phyloP scores from a whole-genome alignment of 192 early-diverging fungal genomes.

The Powellomyces hirtus region DNA sequence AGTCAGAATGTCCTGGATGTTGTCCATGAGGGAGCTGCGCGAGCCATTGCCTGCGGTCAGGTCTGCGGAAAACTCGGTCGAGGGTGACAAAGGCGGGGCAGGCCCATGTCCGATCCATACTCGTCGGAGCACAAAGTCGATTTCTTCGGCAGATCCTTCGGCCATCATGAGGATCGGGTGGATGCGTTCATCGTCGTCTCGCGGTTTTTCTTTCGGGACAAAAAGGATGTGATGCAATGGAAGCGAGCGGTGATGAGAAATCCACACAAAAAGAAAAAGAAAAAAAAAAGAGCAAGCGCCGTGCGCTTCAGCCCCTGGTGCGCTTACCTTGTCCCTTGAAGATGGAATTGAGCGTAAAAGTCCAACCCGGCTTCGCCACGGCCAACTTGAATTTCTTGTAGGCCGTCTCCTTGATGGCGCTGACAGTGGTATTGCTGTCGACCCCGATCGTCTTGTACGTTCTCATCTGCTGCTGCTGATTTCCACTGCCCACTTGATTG shows the following conservation, averaged over 20 bases:
- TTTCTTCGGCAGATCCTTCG: conserved; percentile 31
- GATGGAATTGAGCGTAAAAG: conserved; percentile 33
- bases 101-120: conserved; percentile 33
- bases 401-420: conserved; percentile 38
- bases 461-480: conserved; percentile 10
- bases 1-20: conserved; percentile 16
- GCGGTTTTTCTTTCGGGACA: conserved; percentile 22
- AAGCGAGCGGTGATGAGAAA: too few relatives aligned
- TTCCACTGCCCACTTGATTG: neutral
- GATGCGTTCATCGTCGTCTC: conserved; percentile 28
- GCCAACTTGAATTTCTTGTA: conserved; percentile 45
- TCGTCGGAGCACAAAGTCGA: conserved; percentile 41
- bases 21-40: conserved; percentile 13
- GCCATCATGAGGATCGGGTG: conserved; percentile 34
- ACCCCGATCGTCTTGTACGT: conserved; percentile 52
- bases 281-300: conserved; percentile 10
- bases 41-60: neutral
- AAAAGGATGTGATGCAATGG: neutral
- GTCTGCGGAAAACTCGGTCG: neutral
- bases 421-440: conserved; percentile 29
- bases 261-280: neutral
- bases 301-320: too few relatives aligned
- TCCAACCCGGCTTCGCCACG: neutral
- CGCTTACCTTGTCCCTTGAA: conserved; percentile 32
- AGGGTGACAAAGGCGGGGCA: conserved; percentile 2